Base-by-base conservation (phyloP, 495 filamentous ascomycete species). In the Penicillium steckii region DNA sequence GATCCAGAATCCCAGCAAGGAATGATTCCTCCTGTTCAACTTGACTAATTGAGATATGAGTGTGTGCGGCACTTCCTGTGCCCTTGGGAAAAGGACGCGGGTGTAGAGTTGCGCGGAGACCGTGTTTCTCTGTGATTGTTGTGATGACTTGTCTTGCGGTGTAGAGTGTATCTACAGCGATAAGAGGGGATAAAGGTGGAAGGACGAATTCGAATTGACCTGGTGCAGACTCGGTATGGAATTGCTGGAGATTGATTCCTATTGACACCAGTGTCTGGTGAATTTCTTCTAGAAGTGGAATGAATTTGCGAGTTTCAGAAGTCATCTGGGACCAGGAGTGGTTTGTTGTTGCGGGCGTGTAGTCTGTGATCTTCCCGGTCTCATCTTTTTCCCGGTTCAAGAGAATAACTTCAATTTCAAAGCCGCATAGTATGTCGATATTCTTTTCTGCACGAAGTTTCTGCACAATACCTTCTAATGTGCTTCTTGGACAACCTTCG, bases 131-230 rank as follows among this genome's bases (percentile, higher is more conserved):
- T 23, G 64, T 67, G 22, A 73, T 56, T 4, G 75, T 69, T 7
- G 68, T 68, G 59, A 95, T 81, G 38, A 86, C 81, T 55, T 90
- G 82, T 1, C 89, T 82, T 1, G 90, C 80, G 57, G 87, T 83
- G 9, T 91, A 67, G 4, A 95, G 77, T 1, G 78, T 78, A 69
- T 95, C 91, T 37, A 90, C 81, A 0, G 90, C 89, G 4, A 75
- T 66, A 3, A 94, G 65, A 0, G 91, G 87, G 0, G 80, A 64
- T 0, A 75, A 70, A 0, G 88, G 84, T 0, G 84, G 78, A 0
- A 93, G 82, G 13, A 91, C 75, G 55, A 95, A 87, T 63, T 95
- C 91, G 64, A 85, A 95, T 57, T 95, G 91, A 8, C 89, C 89
- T 0, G 79, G 75, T 0, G 85, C 80, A 46, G 78, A 81, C 61